Conservation (phyloP, 2,329 filamentous ascomycete genomes). For the Elsinoe perseae region DNA sequence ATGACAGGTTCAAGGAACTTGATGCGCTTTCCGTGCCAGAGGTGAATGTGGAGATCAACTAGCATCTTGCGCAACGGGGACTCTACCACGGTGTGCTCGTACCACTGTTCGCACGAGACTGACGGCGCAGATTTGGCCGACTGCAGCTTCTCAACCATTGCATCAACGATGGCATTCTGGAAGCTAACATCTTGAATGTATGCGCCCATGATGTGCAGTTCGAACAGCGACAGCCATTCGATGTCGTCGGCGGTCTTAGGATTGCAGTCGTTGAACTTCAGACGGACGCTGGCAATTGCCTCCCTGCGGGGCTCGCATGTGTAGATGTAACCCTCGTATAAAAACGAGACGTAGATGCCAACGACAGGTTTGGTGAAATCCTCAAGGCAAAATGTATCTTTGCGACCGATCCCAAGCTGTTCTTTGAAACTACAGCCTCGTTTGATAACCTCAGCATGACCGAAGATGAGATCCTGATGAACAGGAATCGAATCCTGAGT, state of each 20-base stretch:
- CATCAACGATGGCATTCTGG: slow-evolving; percentile 19
- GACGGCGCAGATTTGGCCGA: background rate
- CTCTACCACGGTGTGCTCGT: background rate
- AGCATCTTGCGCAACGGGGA: slow-evolving; percentile 1
- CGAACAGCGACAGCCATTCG: slow-evolving; percentile 12
- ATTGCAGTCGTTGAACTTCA: background rate
- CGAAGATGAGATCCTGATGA: background rate
- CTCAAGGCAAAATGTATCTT: no score
- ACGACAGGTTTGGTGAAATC: background rate
- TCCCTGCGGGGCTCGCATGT: background rate
- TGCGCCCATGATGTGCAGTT: slow-evolving; percentile 19
- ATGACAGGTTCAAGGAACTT: background rate
- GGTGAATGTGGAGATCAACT: slow-evolving; percentile 16
- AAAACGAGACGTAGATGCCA: background rate
- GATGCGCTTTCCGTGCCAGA: background rate
- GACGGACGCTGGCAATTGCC: no score
- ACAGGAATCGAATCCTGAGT: background rate
- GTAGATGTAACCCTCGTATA: background rate
- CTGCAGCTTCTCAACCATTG: slow-evolving; percentile 15
- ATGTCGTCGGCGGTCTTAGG: background rate
- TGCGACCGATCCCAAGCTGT: background rate
- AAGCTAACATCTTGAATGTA: slow-evolving; percentile 17
- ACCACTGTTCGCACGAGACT: background rate
- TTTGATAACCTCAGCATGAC: background rate
- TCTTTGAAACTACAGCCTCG: background rate